These are phyloP conservation scores for Trichoderma guizhouense DNA, from an alignment of 2,329 filamentous ascomycete species.

Conservation along the genomic window DNA sequence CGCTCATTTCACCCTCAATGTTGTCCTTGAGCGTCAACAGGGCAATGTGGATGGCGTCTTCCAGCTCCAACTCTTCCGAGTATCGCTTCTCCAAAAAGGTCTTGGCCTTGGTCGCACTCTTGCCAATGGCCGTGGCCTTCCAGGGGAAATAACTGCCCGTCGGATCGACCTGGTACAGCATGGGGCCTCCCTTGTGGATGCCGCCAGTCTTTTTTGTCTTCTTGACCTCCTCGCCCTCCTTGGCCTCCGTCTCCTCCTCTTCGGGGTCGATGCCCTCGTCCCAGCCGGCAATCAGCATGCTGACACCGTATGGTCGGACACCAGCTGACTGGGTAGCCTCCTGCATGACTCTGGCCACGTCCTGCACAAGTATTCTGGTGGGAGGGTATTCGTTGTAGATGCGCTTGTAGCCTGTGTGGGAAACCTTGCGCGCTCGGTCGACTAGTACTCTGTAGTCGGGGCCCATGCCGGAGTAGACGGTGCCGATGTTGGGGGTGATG, in stretches of 20 bases:
- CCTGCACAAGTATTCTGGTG: constrained; percentile 97
- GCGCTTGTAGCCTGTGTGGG: constrained; percentile 97
- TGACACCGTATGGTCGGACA: constrained; percentile 95
- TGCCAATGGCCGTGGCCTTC: constrained; percentile 99
- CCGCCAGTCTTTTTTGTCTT: constrained; percentile 84
- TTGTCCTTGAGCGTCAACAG: constrained; percentile 97
- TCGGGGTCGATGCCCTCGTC: constrained; percentile 94
- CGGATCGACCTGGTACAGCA: constrained; percentile 98
- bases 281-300: constrained; percentile 93
- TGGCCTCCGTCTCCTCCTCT: constrained; percentile 56
- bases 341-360: constrained; percentile 96
- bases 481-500: constrained; percentile 98
- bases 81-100: constrained; percentile 99
- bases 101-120: constrained; percentile 97
- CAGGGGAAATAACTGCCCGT: constrained; percentile 98
- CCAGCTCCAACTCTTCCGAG: constrained; percentile 92
- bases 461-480: constrained; percentile 99
- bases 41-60: constrained; percentile 98
- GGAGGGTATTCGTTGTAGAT: constrained; percentile 99
- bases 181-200: constrained; percentile 91
- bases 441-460: constrained; percentile 97
- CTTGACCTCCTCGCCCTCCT: constrained; percentile 69
- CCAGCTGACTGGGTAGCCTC: constrained; percentile 97
- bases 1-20: constrained; percentile 99
- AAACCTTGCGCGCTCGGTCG: constrained; percentile 96